Conservation (phyloP, 202 grass and related monocot species). For the Alloteropsis angusta region DNA sequence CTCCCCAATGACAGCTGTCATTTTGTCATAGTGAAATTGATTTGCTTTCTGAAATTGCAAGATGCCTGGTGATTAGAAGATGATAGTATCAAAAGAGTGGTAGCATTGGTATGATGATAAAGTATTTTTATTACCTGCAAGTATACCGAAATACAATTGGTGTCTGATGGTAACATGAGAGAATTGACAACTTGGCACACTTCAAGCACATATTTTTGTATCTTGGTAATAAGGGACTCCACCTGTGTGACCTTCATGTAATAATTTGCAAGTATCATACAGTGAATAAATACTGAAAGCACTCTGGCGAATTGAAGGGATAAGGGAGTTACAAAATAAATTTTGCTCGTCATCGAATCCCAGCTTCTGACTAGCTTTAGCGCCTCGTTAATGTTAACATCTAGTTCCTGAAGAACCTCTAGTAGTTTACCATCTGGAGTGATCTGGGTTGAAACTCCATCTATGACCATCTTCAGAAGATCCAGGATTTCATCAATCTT, state of each 20-base stretch:
- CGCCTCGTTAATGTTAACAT: conserved; percentile 35
- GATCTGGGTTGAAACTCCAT: conserved; percentile 27
- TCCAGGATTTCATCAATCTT: conserved; percentile 42
- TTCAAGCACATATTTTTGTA: conserved; percentile 33
- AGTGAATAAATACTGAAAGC: background rate
- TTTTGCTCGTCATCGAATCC: conserved; percentile 61
- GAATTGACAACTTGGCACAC: conserved; percentile 32
- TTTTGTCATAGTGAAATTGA: conserved; percentile 29
- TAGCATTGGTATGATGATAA: background rate
- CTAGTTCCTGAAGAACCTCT: conserved; percentile 29
- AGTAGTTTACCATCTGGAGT: conserved; percentile 42
- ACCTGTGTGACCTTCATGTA: conserved; percentile 43
- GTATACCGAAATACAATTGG: conserved; percentile 10
- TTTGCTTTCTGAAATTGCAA: conserved; percentile 41
- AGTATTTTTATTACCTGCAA: conserved; percentile 40
- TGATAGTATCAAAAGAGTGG: background rate
- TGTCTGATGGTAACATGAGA: conserved; percentile 12
- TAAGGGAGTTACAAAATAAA: conserved; percentile 53
- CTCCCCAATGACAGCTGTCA: conserved; percentile 34
- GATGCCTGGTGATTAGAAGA: background rate
- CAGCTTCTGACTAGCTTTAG: conserved; percentile 47
- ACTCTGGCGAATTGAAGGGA: background rate
- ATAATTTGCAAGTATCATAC: background rate
- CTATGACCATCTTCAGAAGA: conserved; percentile 32
- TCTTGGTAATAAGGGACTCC: conserved; percentile 42